Evolutionary conservation across 2,329 filamentous ascomycete genomes (phyloP).

Genomic region (Pochonia chlamydosporia): DNA sequence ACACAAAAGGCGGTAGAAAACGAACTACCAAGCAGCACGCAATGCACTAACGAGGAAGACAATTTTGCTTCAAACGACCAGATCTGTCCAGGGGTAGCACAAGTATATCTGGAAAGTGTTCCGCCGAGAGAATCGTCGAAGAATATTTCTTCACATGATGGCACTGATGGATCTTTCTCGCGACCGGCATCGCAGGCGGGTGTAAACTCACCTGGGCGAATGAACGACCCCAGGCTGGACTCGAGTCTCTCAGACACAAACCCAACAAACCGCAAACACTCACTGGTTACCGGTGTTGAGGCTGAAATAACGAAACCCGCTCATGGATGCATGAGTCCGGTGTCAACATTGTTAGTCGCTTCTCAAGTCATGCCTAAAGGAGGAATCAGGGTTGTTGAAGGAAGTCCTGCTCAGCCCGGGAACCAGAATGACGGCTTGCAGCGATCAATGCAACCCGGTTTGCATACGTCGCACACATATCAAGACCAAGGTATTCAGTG

Average conservation of each 20-base stretch:
- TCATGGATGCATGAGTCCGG: neutral
- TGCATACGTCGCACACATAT: neutral
- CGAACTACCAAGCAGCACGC: neutral
- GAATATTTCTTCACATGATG: conserved; percentile 2
- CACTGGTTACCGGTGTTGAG: neutral
- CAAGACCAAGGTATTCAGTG: conserved; percentile 8
- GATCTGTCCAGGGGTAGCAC: neutral
- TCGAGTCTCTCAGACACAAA: neutral
- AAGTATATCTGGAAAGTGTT: conserved; percentile 10
- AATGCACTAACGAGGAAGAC: neutral
- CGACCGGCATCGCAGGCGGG: neutral
- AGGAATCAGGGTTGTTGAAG: conserved; percentile 6
- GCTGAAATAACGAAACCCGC: neutral
- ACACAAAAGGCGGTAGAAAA: neutral
- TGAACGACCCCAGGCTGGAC: neutral
- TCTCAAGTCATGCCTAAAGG: neutral
- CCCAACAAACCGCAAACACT: neutral
- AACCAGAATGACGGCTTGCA: too few species aligned
- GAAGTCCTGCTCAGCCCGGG: neutral
- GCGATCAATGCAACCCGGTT: neutral
- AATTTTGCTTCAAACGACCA: neutral
- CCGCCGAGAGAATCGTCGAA: conserved; percentile 15
- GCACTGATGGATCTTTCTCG: neutral
- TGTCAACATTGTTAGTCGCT: neutral
- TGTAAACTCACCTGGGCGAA: neutral